phyloP scores from a whole-genome alignment of 371 early-diverging fungal species.

The Gilbertella persicaria region DNA sequence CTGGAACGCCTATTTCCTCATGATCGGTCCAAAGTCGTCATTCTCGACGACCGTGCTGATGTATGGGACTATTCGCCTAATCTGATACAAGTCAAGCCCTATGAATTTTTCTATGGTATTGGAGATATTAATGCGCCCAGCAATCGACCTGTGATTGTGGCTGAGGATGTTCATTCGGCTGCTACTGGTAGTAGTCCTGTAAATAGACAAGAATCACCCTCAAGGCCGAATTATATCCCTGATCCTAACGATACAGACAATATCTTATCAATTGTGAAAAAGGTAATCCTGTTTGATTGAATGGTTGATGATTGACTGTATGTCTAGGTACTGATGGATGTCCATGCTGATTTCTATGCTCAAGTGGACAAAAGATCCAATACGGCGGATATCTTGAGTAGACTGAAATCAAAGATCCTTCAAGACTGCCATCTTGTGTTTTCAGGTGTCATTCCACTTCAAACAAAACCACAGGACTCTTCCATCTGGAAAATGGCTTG shows the following conservation, averaged over 20 bases:
- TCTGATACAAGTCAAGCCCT: slow-evolving; percentile 86
- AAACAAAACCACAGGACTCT: slow-evolving; percentile 39
- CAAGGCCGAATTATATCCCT: slow-evolving; percentile 26
- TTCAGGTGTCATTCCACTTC: slow-evolving; percentile 61
- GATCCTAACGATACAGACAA: slow-evolving; percentile 37
- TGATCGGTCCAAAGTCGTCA: slow-evolving; percentile 95
- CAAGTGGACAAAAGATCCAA: slow-evolving; percentile 35
- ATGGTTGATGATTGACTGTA: background rate
- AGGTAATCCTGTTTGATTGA: background rate
- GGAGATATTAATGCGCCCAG: slow-evolving; percentile 93
- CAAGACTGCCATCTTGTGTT: slow-evolving; percentile 51
- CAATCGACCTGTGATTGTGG: slow-evolving; percentile 58
- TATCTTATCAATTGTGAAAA: slow-evolving; percentile 27
- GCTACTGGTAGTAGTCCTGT: background rate
- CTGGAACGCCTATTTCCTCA: slow-evolving; percentile 93
- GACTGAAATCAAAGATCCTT: slow-evolving; percentile 46
- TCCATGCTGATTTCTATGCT: slow-evolving; percentile 50
- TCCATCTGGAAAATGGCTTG: slow-evolving; percentile 73
- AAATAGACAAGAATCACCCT: too few species aligned
- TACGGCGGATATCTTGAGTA: slow-evolving; percentile 43
- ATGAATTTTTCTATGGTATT: slow-evolving; percentile 89
- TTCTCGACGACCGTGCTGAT: slow-evolving; percentile 98
- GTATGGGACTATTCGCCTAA: slow-evolving; percentile 96
- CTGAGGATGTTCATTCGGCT: too few species aligned
- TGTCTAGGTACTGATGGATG: slow-evolving; percentile 30